Evolutionary conservation across 768 basidiomycete genomes (phyloP), one percentile per base, ranked within the genome.

Genomic region (Mycena haematopus): DNA sequence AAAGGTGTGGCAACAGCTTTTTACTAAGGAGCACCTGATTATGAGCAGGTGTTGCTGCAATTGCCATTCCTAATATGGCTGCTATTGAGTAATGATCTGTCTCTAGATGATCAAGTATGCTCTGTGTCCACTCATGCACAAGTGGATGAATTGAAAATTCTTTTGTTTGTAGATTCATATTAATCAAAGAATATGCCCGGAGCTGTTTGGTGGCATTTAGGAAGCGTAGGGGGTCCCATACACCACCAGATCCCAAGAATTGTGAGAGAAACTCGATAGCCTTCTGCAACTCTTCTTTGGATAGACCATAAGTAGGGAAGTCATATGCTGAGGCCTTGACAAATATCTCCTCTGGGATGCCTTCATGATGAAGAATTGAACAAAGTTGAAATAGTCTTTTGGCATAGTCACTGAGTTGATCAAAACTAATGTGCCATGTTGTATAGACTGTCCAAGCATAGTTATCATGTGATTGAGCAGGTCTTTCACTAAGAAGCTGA

Each of bases 401-500:
- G 13, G 14, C 24, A 6, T 15, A 9, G 46, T 25, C 17, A 8
- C 25, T 47, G 15, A 47, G 46, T 15, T 27, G 24, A 4, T 29
- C 46, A 47, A 47, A 47, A 25, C 46, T 47, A 15, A 47, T 47
- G 27, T 47, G 46, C 46, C 46, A 47, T 27, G 46, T 47, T 15
- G 46, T 47, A 15, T 27, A 27, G n/a, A 42, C 42, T 42, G 42
- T 42, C n/a, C 19, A 42, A 2, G 19, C n/a, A 42, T 42, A 42
- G n/a, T 42, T 21, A 21, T 42, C 42, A n/a, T 42, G 42, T n/a
- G 42, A 42, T n/a, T 42, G 42, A 42, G n/a, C 25, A 21, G 46
- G 46, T 17, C 29, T 47, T 24, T 47, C 25, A 27, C 46, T 47
- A 25, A 47, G 46, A 14, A 47, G 27, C 11, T 15, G 3, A 14